Percentiles rank a stretch among this genome's conserved stretches.
phyloP scores from a whole-genome alignment of 73 alveolate species.

The Paramecium primaurelia region DNA sequence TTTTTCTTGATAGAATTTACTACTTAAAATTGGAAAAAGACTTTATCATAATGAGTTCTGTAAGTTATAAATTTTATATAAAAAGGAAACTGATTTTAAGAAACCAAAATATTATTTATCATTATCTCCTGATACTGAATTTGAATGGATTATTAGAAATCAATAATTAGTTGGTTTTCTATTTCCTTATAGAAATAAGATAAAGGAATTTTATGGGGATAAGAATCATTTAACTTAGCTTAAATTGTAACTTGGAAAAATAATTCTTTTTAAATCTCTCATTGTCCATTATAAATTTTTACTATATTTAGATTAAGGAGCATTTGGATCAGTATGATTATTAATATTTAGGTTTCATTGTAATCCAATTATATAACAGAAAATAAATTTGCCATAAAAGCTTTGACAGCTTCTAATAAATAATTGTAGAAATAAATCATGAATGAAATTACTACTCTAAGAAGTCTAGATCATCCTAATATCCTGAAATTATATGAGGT shows the following conservation, averaged over 20 bases:
- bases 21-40: not conserved
- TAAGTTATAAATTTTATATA: not conserved
- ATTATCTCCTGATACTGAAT: not conserved
- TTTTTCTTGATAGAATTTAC: not conserved
- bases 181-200: not conserved
- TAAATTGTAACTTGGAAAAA: not conserved
- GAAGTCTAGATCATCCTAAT: conserved; percentile 58
- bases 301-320: not conserved
- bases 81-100: not conserved
- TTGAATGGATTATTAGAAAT: not conserved
- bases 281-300: not conserved
- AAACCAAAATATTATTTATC: not conserved
- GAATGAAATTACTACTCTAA: conserved; percentile 39
- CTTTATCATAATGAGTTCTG: not conserved
- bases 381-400: not conserved
- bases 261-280: not conserved
- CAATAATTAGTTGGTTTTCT: not conserved
- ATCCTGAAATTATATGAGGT: conserved; percentile 53
- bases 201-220: not conserved
- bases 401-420: not conserved
- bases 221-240: not conserved
- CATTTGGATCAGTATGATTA: not conserved
- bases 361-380: not conserved
- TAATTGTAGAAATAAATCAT: not conserved
- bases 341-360: not conserved